Percentiles rank a stretch among this genome's conserved stretches.
Evolutionary conservation across 2,329 filamentous ascomycete genomes (phyloP).

Genomic region (Fusarium buharicum): DNA sequence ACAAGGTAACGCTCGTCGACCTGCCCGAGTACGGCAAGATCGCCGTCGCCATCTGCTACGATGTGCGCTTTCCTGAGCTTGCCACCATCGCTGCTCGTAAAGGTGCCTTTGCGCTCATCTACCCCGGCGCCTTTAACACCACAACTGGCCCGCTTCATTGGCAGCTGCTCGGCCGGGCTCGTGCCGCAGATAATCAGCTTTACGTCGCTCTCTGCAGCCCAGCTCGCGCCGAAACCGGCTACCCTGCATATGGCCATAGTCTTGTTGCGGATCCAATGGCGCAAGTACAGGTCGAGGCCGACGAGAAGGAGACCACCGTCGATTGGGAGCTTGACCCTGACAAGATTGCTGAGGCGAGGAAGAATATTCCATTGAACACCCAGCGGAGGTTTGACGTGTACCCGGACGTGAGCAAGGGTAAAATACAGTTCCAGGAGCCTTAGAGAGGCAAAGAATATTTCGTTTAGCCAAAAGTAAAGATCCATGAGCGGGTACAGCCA

Average conservation of each 20-base stretch:
- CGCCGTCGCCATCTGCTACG: conserved; percentile 94
- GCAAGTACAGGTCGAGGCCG: conserved; percentile 80
- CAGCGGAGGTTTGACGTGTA: conserved; percentile 97
- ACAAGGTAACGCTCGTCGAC: conserved; percentile 86
- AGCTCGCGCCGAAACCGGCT: conserved; percentile 78
- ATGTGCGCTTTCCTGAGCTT: conserved; percentile 94
- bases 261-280: conserved; percentile 90
- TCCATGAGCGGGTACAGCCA: not conserved
- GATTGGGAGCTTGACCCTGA: conserved; percentile 75
- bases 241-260: conserved; percentile 93
- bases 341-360: conserved; percentile 78
- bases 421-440: conserved; percentile 53
- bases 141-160: conserved; percentile 95
- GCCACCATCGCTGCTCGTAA: conserved; percentile 87
- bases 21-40: conserved; percentile 89
- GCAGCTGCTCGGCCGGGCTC: conserved; percentile 81
- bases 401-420: conserved; percentile 80
- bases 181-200: conserved; percentile 93
- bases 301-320: conserved; percentile 80
- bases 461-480: not conserved
- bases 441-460: conserved; percentile 8
- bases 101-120: conserved; percentile 88
- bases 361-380: conserved; percentile 82
- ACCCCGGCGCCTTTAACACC: conserved; percentile 96
- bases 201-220: conserved; percentile 95